These are phyloP conservation scores for Macroventuria anomochaeta DNA, from an alignment of 2,329 filamentous ascomycete genomes.

Conservation along the genomic window DNA sequence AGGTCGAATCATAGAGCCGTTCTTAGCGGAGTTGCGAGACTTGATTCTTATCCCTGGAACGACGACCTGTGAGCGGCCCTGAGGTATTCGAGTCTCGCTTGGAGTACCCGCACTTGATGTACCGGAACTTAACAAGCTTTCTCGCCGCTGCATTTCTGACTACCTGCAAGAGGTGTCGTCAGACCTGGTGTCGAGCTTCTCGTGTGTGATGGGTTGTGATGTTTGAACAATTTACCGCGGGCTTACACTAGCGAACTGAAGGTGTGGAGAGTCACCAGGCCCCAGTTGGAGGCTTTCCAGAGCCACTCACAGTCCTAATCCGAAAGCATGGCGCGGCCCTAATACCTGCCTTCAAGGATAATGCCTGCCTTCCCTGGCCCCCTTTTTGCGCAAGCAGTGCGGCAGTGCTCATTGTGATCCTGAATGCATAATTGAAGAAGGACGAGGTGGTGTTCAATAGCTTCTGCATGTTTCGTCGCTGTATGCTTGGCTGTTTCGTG, in stretches of 20 bases:
- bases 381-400: constrained; percentile 16
- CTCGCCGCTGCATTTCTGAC: neutral
- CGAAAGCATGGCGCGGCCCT: constrained; percentile 22
- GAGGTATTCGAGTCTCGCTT: constrained; percentile 1
- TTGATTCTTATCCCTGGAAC: constrained; percentile 12
- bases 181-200: constrained; percentile 3
- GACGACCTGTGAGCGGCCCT: constrained; percentile 4
- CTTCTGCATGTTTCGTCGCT: constrained; percentile 6
- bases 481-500: constrained; percentile 1
- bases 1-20: constrained; percentile 7
- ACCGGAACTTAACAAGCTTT: neutral
- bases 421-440: constrained; percentile 2
- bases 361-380: constrained; percentile 27
- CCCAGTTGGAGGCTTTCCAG: constrained; percentile 21
- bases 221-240: constrained; percentile 12
- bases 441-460: neutral
- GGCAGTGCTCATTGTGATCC: constrained; percentile 10
- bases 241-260: constrained; percentile 8
- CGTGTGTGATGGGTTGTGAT: constrained; percentile 6
- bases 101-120: neutral
- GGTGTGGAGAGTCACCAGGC: constrained; percentile 20
- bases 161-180: constrained; percentile 5
- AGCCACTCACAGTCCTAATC: constrained; percentile 26
- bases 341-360: constrained; percentile 20
- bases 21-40: constrained; percentile 19